Evolutionary conservation across 345 rosid species (phyloP), one percentile per base, ranked within the genome.

Genomic region (Salix brachista): DNA sequence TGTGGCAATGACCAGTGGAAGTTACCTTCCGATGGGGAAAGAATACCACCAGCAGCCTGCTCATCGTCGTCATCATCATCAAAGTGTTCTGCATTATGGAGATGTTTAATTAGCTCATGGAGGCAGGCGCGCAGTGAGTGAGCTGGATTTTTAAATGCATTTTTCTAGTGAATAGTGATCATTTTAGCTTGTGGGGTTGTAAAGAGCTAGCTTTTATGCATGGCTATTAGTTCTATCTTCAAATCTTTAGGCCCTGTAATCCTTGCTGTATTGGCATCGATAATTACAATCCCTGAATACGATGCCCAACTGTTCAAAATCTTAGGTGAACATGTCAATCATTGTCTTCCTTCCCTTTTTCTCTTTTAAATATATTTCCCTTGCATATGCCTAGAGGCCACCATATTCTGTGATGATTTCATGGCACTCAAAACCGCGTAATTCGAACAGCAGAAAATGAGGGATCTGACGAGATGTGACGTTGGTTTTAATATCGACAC

Each of bases 1-100:
- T 7, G 85, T 78, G 30, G 34, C 85, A 41, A 74, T 81, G 70
- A 64, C 87, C 4, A 84, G 75, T 48, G 86, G 79, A 17, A 75
- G 82, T 71, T 82, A 82, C 70, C 69, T 77, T 71, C 76, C 82
- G 1, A 5, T 72, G 61, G 80, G 82, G 54, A 80, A 78, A 44
- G 30, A 71, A 21, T 80, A 75, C 18, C 77, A 58, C 37, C 78
- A 73, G 30, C 75, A 18, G 30, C 78, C 36, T 28, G n/a, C 26
- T 71, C 41, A 70, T 4, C 68, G 16, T 25, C 62, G 48, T 44
- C 32, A 3, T 30, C 32, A 30, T n/a, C 65, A 42, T 60, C 74
- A 71, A 71, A 77, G 70, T 73, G 54, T 71, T 74, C 69, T 56
- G 34, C 44, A 71, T 28, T 82, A 71, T 76, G 80, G 77, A 32